phyloP scores from a whole-genome alignment of 2,329 filamentous ascomycete genomes.

The Fusarium sp. region DNA sequence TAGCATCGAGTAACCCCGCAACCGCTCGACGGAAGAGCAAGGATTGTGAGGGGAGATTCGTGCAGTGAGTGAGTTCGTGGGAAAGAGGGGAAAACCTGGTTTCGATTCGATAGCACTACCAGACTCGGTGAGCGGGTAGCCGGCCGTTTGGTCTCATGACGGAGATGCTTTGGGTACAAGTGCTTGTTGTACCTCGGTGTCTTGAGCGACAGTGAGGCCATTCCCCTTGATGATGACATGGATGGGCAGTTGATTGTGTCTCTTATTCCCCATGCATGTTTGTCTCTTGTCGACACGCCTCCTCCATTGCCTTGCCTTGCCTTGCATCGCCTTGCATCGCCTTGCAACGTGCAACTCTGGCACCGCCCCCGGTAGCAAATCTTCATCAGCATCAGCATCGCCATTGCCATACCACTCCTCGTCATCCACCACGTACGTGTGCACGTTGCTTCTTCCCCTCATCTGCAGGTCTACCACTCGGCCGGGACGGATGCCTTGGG shows the following conservation, averaged over 20 bases:
- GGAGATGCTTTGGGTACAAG: constrained; percentile 24
- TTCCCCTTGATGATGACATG: constrained; percentile 30
- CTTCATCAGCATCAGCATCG: constrained; percentile 16
- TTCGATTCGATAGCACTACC: constrained; percentile 29
- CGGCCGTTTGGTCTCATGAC: constrained; percentile 24
- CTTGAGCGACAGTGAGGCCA: constrained; percentile 25
- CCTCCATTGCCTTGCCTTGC: constrained; percentile 7
- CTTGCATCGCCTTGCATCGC: not conserved
- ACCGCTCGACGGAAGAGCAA: constrained; percentile 20
- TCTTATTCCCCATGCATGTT: constrained; percentile 13
- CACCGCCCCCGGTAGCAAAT: constrained; percentile 35
- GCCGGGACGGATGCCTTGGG: constrained; percentile 7
- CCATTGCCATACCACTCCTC: constrained; percentile 27
- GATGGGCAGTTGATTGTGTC: constrained; percentile 22
- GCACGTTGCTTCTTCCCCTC: constrained; percentile 29
- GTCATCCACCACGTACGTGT: constrained; percentile 25
- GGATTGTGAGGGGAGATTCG: constrained; percentile 29
- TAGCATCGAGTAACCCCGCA: constrained; percentile 44
- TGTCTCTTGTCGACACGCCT: constrained; percentile 29
- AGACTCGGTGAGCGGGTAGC: constrained; percentile 36
- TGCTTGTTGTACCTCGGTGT: constrained; percentile 29
- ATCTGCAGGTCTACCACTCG: constrained; percentile 14
- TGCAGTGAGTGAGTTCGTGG: not conserved
- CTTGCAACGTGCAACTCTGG: constrained; percentile 14
- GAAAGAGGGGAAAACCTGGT: constrained; percentile 5